Conservation (phyloP, 805 yeast species). For the Zygosaccharomyces rouxii region DNA sequence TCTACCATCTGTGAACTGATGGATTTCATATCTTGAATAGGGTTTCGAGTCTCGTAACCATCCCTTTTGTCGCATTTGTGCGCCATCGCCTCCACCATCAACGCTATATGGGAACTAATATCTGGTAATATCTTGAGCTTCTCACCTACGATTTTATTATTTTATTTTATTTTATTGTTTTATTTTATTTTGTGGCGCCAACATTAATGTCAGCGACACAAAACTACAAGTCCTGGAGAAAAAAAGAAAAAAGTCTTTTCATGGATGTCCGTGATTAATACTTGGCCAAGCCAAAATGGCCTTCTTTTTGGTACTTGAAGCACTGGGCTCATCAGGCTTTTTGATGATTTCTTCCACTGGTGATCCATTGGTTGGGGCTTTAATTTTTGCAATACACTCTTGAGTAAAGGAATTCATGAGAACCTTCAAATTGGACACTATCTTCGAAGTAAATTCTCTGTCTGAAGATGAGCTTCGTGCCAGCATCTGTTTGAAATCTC, state of each 20-base stretch:
- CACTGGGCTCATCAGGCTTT: constrained; percentile 3
- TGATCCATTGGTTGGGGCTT: constrained; percentile 8
- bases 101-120: not conserved
- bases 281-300: constrained; percentile 61
- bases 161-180: constrained; percentile 7
- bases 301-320: constrained; percentile 18
- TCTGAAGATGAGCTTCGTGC: constrained; percentile 49
- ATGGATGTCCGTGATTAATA: constrained; percentile 60
- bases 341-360: constrained; percentile 13
- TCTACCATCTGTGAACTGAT: constrained; percentile 12
- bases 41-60: not conserved
- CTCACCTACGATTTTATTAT: not conserved
- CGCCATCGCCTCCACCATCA: not conserved
- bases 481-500: constrained; percentile 42
- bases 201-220: not conserved
- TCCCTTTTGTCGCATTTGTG: not conserved
- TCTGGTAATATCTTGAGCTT: not conserved
- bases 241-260: not conserved
- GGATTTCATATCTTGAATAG: not conserved
- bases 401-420: constrained; percentile 15
- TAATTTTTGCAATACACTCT: constrained; percentile 10
- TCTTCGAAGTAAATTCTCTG: constrained; percentile 43
- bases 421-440: constrained; percentile 33
- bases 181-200: constrained; percentile 11
- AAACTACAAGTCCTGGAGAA: not conserved